phyloP scores from a whole-genome alignment of 257 asterid genomes.

The Penstemon barbatus region DNA sequence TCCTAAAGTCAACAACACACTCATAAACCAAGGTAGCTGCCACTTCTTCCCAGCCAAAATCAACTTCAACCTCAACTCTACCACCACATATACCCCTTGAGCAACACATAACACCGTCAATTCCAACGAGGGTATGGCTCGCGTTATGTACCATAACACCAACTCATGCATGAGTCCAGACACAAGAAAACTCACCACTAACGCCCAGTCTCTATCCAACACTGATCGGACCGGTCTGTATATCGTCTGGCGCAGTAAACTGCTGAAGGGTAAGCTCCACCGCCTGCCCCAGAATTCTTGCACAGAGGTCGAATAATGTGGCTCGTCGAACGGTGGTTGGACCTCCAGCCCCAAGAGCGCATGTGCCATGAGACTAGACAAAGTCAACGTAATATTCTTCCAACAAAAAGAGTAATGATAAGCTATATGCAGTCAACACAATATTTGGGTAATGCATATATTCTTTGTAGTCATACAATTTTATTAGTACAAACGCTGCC shows the following conservation, averaged over 20 bases:
- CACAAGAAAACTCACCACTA: conserved; percentile 48
- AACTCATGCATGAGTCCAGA: conserved; percentile 76
- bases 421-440: conserved; percentile 25
- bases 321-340: conserved; percentile 61
- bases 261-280: conserved; percentile 61
- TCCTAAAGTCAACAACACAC: conserved; percentile 37
- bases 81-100: conserved; percentile 54
- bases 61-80: conserved; percentile 39
- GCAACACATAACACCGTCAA: conserved; percentile 57
- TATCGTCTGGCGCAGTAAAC: conserved; percentile 43
- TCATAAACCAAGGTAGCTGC: conserved; percentile 37
- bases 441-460: conserved; percentile 15
- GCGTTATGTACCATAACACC: conserved; percentile 41
- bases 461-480: conserved; percentile 5
- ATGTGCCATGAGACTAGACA: conserved; percentile 28
- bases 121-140: conserved; percentile 62
- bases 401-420: conserved; percentile 36
- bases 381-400: conserved; percentile 41
- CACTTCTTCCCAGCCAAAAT: conserved; percentile 19
- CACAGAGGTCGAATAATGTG: conserved; percentile 56
- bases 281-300: conserved; percentile 76
- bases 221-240: conserved; percentile 46
- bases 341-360: conserved; percentile 41
- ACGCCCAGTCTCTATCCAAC: conserved; percentile 38
- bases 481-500: conserved; percentile 21